These are phyloP conservation scores for Triticum dicoccoides DNA, from an alignment of 176 grass and related monocot species.

Conservation along the genomic window DNA sequence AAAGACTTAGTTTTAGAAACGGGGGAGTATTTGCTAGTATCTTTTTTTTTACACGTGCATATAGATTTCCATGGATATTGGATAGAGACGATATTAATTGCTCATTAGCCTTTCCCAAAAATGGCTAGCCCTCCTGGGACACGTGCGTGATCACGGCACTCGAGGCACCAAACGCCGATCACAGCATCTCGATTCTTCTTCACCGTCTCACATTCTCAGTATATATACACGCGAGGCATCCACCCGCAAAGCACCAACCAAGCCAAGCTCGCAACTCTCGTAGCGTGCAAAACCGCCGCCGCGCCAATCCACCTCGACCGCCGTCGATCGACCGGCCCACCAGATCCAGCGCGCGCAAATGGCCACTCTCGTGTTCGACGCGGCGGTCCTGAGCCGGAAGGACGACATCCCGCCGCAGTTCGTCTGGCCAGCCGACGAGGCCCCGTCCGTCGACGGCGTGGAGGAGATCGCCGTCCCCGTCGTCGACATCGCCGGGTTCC, in stretches of 20 bases:
- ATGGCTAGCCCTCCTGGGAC: too few relatives aligned
- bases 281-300: background rate
- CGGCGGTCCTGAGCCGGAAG: conserved; percentile 29
- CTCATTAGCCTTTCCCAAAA: too few relatives aligned
- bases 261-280: background rate
- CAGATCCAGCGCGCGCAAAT: background rate
- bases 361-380: background rate
- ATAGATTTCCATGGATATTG: too few relatives aligned
- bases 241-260: background rate
- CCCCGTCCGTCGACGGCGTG: conserved; percentile 26
- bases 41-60: too few relatives aligned
- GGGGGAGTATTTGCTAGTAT: too few relatives aligned
- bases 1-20: too few relatives aligned
- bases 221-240: background rate
- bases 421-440: conserved; percentile 73
- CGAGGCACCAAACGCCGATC: too few relatives aligned
- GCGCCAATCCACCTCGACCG: background rate
- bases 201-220: background rate
- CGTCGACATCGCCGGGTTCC: conserved; percentile 53
- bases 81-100: too few relatives aligned
- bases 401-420: conserved; percentile 64
- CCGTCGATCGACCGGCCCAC: background rate
- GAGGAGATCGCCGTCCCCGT: conserved; percentile 59
- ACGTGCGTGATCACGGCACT: too few relatives aligned
- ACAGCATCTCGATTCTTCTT: too few relatives aligned